Conservation (phyloP, 2,329 filamentous ascomycete species). For the Lasiodiplodia sp. region DNA sequence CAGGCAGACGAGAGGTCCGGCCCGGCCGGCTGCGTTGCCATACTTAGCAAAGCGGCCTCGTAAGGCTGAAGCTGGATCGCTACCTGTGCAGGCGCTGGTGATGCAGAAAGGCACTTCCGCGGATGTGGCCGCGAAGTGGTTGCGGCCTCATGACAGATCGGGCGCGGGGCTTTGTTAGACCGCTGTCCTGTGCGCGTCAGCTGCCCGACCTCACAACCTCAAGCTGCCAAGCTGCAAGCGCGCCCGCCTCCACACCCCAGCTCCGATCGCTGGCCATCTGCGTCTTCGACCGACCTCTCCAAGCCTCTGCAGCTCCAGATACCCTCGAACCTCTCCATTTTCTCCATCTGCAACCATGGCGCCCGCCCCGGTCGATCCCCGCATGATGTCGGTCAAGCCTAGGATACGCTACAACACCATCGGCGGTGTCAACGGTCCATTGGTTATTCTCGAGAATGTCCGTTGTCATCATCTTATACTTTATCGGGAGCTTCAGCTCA, state of each 20-base stretch:
- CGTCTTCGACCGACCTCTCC: constrained; percentile 4
- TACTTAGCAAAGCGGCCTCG: background rate
- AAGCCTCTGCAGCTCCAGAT: constrained; percentile 20
- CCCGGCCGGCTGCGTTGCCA: background rate
- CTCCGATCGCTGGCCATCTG: constrained; percentile 27
- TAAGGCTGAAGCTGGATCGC: background rate
- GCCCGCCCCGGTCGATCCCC: constrained; percentile 52
- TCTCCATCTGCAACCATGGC: constrained; percentile 37
- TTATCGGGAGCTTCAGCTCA: constrained; percentile 35
- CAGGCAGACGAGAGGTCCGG: background rate
- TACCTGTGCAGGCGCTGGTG: background rate
- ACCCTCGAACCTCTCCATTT: constrained; percentile 9
- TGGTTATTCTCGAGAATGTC: constrained; percentile 97
- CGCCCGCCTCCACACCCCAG: constrained; percentile 26
- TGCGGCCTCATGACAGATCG: constrained; percentile 16
- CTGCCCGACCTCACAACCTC: constrained; percentile 28
- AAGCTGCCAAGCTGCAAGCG: constrained; percentile 30
- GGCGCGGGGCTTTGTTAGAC: constrained; percentile 27
- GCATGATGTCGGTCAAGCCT: constrained; percentile 67
- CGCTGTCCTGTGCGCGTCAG: constrained; percentile 25
- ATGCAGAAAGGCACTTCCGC: background rate
- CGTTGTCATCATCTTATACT: constrained; percentile 44
- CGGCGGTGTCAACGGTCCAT: constrained; percentile 94
- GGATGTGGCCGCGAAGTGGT: constrained; percentile 1
- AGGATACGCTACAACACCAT: constrained; percentile 97